Conservation (phyloP, 345 rosid genomes). For the Eucalyptus pauciflora region DNA sequence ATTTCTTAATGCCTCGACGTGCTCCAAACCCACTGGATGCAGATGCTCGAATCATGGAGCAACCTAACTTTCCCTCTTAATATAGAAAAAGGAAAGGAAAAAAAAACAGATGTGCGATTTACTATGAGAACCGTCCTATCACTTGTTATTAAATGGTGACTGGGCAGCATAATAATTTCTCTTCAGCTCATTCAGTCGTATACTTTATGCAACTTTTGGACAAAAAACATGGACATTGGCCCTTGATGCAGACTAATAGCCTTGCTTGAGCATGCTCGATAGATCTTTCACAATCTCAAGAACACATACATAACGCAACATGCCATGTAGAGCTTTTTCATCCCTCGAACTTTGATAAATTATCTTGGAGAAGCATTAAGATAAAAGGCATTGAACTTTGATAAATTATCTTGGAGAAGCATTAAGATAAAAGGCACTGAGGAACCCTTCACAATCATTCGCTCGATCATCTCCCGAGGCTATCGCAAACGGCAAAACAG, state of each 20-base stretch:
- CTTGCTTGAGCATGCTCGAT: not conserved
- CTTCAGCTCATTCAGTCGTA: not conserved
- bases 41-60: conserved; percentile 9
- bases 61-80: not conserved
- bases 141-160: not conserved
- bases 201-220: not conserved
- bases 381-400: not conserved
- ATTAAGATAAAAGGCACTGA: not conserved
- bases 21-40: not conserved
- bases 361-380: not conserved
- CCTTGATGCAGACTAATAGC: not conserved
- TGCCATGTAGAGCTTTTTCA: not conserved
- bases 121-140: not conserved
- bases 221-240: not conserved
- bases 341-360: not conserved
- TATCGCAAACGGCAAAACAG: not conserved
- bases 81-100: not conserved
- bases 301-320: not conserved
- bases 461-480: not conserved
- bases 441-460: not conserved
- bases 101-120: not conserved
- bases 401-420: not conserved
- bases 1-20: not conserved
- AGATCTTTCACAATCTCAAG: not conserved
- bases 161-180: not conserved